These are phyloP conservation scores for Dryadomyces quercus-mongolicae DNA, from an alignment of 2,329 filamentous ascomycete species.

Conservation along the genomic window DNA sequence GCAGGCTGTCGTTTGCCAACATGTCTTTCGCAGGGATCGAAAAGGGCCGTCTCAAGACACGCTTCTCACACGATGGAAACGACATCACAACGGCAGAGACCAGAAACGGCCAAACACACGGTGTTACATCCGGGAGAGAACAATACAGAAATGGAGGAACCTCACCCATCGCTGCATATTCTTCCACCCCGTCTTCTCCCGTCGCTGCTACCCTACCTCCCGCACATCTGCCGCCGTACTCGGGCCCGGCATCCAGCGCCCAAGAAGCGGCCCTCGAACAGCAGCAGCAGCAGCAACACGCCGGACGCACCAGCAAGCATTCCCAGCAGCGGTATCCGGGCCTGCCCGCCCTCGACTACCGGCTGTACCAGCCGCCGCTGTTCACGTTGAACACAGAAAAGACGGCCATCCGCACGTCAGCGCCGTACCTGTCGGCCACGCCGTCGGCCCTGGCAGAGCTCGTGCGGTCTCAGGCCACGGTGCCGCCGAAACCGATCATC, in stretches of 20 bases:
- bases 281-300: constrained; percentile 6
- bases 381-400: constrained; percentile 38
- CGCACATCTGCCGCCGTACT: constrained; percentile 21
- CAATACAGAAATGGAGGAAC: too few relatives aligned
- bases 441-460: constrained; percentile 31
- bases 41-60: background rate
- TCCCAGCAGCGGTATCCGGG: constrained; percentile 27
- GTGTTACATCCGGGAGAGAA: background rate
- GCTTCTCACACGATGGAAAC: too few relatives aligned
- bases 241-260: constrained; percentile 16
- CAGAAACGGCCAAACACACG: background rate
- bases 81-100: background rate
- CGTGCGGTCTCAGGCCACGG: constrained; percentile 33
- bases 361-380: constrained; percentile 37
- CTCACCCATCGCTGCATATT: too few relatives aligned
- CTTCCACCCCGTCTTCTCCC: too few relatives aligned
- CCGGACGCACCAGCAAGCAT: constrained; percentile 3
- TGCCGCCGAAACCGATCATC: constrained; percentile 43
- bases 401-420: constrained; percentile 33
- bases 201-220: background rate
- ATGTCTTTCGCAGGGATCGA: background rate
- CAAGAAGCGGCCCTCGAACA: constrained; percentile 11
- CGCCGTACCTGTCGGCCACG: constrained; percentile 35
- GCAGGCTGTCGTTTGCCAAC: background rate
- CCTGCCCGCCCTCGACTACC: constrained; percentile 36